A percentile compares a stretch with the other conserved stretches of the same genome.
phyloP scores from a whole-genome alignment of 148 eudicot genomes.

The Spergularia marina region DNA sequence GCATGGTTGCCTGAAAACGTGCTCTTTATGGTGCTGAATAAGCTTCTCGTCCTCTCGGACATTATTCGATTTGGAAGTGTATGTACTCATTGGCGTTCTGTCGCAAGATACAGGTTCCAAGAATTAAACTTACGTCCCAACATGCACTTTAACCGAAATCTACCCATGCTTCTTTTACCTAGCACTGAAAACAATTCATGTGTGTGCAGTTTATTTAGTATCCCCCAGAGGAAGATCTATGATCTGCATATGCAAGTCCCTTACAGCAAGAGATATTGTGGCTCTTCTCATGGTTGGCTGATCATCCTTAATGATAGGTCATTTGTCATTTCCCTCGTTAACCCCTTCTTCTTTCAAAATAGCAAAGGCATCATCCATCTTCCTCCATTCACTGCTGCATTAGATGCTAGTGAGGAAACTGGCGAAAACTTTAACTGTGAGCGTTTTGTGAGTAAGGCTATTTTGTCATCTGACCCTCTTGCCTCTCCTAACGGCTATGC shows the following conservation, averaged over 20 bases:
- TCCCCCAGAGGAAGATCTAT: conserved; percentile 4
- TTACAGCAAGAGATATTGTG: conserved; percentile 17
- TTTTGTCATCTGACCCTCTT: conserved; percentile 16
- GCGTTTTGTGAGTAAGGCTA: conserved; percentile 18
- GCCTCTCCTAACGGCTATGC: conserved; percentile 10
- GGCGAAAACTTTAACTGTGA: background rate
- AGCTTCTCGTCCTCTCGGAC: conserved; percentile 16
- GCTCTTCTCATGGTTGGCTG: conserved; percentile 27
- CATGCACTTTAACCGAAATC: conserved; percentile 6
- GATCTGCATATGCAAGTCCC: conserved; percentile 17
- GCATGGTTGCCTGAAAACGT: conserved; percentile 8
- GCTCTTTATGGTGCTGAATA: conserved; percentile 19
- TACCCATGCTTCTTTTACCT: conserved; percentile 13
- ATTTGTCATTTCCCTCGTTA: conserved; percentile 8
- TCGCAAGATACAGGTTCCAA: conserved; percentile 10
- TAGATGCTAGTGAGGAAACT: conserved; percentile 1
- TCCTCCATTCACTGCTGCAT: conserved; percentile 21
- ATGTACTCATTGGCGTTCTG: conserved; percentile 15
- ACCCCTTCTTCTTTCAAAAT: conserved; percentile 20
- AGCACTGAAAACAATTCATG: background rate
- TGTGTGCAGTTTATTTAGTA: background rate
- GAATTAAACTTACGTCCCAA: conserved; percentile 8
- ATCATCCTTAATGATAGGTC: conserved; percentile 18
- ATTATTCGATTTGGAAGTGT: conserved; percentile 15
- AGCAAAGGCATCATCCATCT: conserved; percentile 14